Evolutionary conservation across 345 rosid species (phyloP), one percentile per base, ranked within the genome.

Genomic region (Theobroma cacao): DNA sequence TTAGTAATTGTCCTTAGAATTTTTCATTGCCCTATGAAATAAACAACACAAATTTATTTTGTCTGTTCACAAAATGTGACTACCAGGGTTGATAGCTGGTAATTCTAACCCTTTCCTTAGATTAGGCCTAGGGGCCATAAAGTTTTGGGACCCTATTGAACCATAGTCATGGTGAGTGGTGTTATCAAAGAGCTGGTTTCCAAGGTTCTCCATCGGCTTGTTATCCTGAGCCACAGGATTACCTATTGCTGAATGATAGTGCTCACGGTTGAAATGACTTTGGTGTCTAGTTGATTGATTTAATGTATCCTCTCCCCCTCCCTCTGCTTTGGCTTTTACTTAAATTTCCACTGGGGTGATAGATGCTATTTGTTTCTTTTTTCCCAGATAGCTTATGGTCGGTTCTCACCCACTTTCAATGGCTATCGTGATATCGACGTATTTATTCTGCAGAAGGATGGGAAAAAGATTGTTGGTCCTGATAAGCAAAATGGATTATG

Each of bases 361-460:
- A 30, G 30, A 17, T 30, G 74, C 28, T 48, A 48, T 31, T 48
- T 73, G 33, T 36, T 73, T 55, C 47, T 53, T 15, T 31, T 55
- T 22, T 86, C 47, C 15, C 86, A 92, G 98, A 80, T 88, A 77
- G 83, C 91, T 61, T 90, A 90, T 81, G 94, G 98, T 47, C 88
- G 94, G 72, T 94, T 92, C 86, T 90, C 88, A 18, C 86, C 87
- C 52, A 81, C 45, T 73, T 78, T 76, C 48, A 84, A 77, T 18
- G 88, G 94, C 52, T 81, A 84, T 74, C 89, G 96, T 26, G 91
- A 94, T 72, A 70, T 94, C 36, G 98, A 92, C 82, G 81, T 91
- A n/a, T 94, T 94, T 85, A 82, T 94, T 86, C 94, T 88, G 86
- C 90, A 86, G 66, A 91, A 84, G 63, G 94, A 90, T 84, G 93